These are phyloP conservation scores for Coleophoma cylindrospora DNA, from an alignment of 2,329 filamentous ascomycete species.

Conservation along the genomic window DNA sequence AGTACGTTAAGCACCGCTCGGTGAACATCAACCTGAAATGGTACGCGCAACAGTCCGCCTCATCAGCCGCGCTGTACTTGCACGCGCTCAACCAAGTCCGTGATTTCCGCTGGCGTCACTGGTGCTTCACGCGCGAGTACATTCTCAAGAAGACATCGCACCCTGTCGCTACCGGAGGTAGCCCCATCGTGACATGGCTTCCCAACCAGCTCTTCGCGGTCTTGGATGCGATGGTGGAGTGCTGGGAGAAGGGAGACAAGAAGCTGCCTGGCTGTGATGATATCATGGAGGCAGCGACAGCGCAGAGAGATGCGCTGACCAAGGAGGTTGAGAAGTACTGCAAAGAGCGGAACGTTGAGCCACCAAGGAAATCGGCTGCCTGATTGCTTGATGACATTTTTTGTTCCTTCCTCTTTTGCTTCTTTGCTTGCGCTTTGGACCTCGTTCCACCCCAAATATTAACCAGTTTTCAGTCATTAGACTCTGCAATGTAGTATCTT, in stretches of 20 bases:
- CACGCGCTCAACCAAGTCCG: conserved; percentile 68
- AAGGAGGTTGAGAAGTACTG: conserved; percentile 78
- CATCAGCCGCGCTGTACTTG: conserved; percentile 58
- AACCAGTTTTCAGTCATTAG: no score
- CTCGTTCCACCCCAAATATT: no score
- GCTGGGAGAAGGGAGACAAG: conserved; percentile 35
- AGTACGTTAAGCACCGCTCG: conserved; percentile 55
- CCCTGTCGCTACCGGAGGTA: conserved; percentile 75
- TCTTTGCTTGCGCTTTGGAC: no score
- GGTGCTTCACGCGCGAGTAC: conserved; percentile 82
- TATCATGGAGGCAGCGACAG: conserved; percentile 62
- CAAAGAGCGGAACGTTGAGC: conserved; percentile 46
- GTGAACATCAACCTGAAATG: conserved; percentile 47
- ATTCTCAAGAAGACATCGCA: conserved; percentile 74
- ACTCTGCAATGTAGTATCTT: no score
- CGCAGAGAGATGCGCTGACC: conserved; percentile 59
- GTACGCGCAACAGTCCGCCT: conserved; percentile 49
- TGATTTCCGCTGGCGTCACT: conserved; percentile 79
- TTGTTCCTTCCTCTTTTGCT: no score
- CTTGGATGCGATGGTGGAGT: conserved; percentile 61
- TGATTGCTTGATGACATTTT: no score
- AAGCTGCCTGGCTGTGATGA: conserved; percentile 37
- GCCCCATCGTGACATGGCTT: conserved; percentile 79
- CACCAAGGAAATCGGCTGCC: conserved; percentile 12
- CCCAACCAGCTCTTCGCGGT: conserved; percentile 77